Conservation (phyloP, 345 rosid species). For the Populus tremula region DNA sequence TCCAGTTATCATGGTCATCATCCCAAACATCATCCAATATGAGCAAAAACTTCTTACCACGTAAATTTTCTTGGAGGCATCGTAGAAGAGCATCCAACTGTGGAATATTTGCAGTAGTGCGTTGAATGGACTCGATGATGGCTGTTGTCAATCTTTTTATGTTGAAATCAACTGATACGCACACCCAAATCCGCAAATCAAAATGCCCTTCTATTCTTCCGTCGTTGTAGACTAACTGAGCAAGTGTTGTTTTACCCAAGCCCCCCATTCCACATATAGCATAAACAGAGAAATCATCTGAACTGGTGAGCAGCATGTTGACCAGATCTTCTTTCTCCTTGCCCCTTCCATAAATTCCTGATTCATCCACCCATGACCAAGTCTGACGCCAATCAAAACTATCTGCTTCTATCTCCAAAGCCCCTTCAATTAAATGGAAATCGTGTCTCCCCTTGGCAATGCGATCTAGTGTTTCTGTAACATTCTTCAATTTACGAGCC, state of each 20-base stretch:
- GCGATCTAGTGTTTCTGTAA: neutral
- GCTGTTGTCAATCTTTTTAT: neutral
- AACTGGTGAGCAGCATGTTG: neutral
- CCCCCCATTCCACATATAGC: too few relatives aligned
- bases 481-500: neutral
- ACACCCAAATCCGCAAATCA: neutral
- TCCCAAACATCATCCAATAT: slow-evolving; percentile 9
- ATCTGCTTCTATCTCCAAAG: neutral
- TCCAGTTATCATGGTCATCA: neutral
- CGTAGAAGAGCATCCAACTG: slow-evolving; percentile 2
- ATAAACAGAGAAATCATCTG: too few relatives aligned
- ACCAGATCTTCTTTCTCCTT: neutral
- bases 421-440: neutral
- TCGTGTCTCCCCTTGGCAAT: neutral
- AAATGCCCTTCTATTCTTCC: neutral
- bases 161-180: slow-evolving; percentile 6
- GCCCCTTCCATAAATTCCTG: neutral
- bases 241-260: too few relatives aligned
- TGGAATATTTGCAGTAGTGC: neutral
- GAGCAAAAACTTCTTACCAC: slow-evolving; percentile 2
- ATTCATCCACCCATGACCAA: neutral
- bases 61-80: neutral
- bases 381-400: neutral
- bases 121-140: neutral
- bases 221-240: slow-evolving; percentile 4